A percentile compares a stretch with the other conserved stretches of the same genome.
phyloP scores from a whole-genome alignment of 352 stramenopile genomes.

The Pythium scleroteichum region DNA sequence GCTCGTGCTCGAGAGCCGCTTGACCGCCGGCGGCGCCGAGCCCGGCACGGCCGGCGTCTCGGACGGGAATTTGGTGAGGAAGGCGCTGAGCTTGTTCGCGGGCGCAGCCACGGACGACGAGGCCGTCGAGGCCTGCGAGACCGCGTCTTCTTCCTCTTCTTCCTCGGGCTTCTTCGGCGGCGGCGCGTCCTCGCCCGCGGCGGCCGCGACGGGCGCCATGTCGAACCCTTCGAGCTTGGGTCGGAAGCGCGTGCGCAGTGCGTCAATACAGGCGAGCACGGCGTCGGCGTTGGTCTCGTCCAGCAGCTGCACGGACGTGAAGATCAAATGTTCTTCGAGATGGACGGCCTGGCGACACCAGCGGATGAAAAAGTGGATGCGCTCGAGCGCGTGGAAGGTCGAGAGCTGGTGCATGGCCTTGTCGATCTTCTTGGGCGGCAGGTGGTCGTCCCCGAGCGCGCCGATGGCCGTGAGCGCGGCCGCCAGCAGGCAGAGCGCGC shows the following conservation, averaged over 20 bases:
- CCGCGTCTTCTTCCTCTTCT: background rate
- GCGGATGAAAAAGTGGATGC: conserved; percentile 86
- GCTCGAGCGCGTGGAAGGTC: conserved; percentile 82
- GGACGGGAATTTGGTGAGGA: conserved; percentile 66
- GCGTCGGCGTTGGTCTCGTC: conserved; percentile 75
- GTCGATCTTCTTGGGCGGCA: conserved; percentile 65
- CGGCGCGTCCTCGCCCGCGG: background rate
- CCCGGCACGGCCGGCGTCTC: conserved; percentile 27
- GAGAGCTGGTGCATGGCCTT: conserved; percentile 64
- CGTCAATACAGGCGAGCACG: conserved; percentile 59
- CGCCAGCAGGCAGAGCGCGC: conserved; percentile 69
- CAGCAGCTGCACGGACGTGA: conserved; percentile 78
- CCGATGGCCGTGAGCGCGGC: conserved; percentile 39
- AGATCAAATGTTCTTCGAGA: conserved; percentile 73
- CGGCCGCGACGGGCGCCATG: conserved; percentile 2
- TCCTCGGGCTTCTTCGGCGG: background rate
- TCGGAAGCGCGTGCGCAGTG: conserved; percentile 60
- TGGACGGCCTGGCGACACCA: conserved; percentile 60
- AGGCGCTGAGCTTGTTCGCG: conserved; percentile 52
- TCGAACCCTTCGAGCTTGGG: conserved; percentile 32
- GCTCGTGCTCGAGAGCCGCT: conserved; percentile 21
- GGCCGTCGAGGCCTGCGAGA: background rate
- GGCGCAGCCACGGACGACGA: background rate
- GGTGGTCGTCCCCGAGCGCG: conserved; percentile 20
- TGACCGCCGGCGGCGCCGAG: conserved; percentile 7